A percentile compares a stretch with the other conserved stretches of the same genome.
phyloP scores from a whole-genome alignment of 2,329 filamentous ascomycete genomes.

The Diplodia intermedia region DNA sequence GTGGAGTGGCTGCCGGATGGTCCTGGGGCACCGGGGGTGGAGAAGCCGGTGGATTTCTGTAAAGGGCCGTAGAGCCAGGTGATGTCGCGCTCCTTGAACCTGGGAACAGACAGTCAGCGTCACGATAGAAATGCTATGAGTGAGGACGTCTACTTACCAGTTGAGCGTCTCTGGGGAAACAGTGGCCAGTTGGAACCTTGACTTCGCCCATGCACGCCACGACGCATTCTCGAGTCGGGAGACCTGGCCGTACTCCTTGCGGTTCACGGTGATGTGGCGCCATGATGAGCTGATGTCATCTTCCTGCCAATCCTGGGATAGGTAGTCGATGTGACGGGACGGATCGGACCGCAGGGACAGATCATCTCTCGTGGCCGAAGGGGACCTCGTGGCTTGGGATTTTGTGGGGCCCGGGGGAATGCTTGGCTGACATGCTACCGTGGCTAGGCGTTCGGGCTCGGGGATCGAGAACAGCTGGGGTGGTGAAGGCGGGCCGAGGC shows the following conservation, averaged over 20 bases:
- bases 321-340: conserved; percentile 90
- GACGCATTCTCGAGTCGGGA: conserved; percentile 91
- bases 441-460: conserved; percentile 35
- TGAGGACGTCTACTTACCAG: conserved; percentile 67
- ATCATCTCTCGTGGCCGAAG: conserved; percentile 73
- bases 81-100: conserved; percentile 96
- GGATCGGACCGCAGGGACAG: conserved; percentile 75
- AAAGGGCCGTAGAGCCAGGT: conserved; percentile 97
- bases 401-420: conserved; percentile 54
- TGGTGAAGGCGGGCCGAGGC: background rate
- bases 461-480: background rate
- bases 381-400: conserved; percentile 60
- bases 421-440: conserved; percentile 60
- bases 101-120: conserved; percentile 46
- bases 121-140: too few relatives aligned
- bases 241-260: conserved; percentile 79
- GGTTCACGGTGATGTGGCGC: conserved; percentile 86
- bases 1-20: conserved; percentile 65
- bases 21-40: conserved; percentile 55
- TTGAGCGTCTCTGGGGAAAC: conserved; percentile 91
- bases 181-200: conserved; percentile 84
- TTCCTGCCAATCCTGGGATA: conserved; percentile 93
- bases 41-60: conserved; percentile 71
- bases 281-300: conserved; percentile 98
- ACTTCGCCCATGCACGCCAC: conserved; percentile 96